Evolutionary conservation across 169 alveolate species (phyloP).

Genomic region (Plasmodium knowlesi): DNA sequence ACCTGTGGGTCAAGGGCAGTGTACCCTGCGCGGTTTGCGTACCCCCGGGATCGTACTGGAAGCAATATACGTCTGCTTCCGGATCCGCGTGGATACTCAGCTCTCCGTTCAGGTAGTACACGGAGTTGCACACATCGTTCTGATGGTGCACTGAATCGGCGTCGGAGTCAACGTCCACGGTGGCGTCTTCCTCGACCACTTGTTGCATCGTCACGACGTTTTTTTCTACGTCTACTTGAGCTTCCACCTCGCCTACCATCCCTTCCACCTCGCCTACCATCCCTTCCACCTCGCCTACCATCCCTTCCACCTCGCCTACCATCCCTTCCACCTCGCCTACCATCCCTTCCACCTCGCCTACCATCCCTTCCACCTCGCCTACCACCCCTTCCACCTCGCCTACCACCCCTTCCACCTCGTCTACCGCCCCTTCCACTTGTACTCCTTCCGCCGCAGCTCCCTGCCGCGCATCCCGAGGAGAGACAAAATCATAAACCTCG

Average conservation of each 20-base stretch:
- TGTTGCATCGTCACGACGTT: not conserved
- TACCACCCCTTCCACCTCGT: not conserved
- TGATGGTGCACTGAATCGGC: not conserved
- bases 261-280: no score
- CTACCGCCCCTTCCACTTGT: not conserved
- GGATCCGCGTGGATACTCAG: conserved; percentile 12
- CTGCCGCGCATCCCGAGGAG: not conserved
- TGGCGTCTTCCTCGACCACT: not conserved
- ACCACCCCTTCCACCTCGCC: not conserved
- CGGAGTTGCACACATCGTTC: conserved; percentile 17
- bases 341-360: no score
- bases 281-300: no score
- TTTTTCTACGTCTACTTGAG: not conserved
- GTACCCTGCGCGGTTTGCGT: not conserved
- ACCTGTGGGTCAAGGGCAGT: not conserved
- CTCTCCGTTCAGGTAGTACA: conserved; percentile 37
- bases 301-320: no score
- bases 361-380: no score
- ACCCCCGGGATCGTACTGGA: conserved; percentile 17
- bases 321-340: no score
- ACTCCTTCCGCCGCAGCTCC: not conserved
- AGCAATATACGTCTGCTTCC: conserved; percentile 9
- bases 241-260: not conserved
- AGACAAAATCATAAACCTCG: conserved; percentile 19
- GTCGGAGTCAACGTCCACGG: not conserved